Evolutionary conservation across 2,329 filamentous ascomycete genomes (phyloP).

Genomic region (Aspergillus spinulosporus): DNA sequence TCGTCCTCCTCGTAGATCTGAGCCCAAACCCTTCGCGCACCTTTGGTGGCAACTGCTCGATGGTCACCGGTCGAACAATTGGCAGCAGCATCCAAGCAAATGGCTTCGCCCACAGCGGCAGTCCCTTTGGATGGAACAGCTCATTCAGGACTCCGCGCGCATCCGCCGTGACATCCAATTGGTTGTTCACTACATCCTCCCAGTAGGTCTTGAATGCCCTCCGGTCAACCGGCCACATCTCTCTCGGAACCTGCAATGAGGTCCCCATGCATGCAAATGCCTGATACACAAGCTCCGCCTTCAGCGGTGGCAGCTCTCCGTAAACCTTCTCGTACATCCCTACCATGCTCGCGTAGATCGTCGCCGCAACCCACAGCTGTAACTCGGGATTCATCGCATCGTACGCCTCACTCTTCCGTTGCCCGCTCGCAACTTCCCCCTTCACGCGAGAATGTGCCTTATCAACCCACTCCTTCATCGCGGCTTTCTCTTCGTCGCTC

Average conservation of each 20-base stretch:
- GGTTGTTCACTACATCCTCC: conserved; percentile 3
- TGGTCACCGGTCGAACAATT: conserved; percentile 2
- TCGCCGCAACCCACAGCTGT: conserved; percentile 14
- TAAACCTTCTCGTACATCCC: conserved; percentile 8
- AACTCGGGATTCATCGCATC: conserved; percentile 10
- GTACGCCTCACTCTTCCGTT: neutral
- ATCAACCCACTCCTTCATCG: conserved; percentile 8
- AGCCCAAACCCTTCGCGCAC: conserved; percentile 10
- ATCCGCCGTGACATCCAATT: conserved; percentile 6
- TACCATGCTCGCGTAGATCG: conserved; percentile 10
- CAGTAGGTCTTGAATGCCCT: conserved; percentile 13
- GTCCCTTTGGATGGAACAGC: conserved; percentile 4
- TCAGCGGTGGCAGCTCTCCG: neutral
- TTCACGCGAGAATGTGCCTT: conserved; percentile 1
- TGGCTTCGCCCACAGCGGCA: conserved; percentile 7
- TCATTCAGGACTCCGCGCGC: conserved; percentile 5
- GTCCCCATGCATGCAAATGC: conserved; percentile 10
- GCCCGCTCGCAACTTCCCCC: neutral
- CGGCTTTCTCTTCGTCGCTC: conserved; percentile 3
- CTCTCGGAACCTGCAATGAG: conserved; percentile 2
- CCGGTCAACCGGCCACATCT: conserved; percentile 14
- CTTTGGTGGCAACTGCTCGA: conserved; percentile 10
- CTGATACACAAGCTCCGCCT: conserved; percentile 11
- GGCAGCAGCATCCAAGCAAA: conserved; percentile 9
- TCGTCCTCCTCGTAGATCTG: conserved; percentile 3